These are phyloP conservation scores for Paracoccidioides lutzii DNA, from an alignment of 2,329 filamentous ascomycete genomes.

Conservation along the genomic window DNA sequence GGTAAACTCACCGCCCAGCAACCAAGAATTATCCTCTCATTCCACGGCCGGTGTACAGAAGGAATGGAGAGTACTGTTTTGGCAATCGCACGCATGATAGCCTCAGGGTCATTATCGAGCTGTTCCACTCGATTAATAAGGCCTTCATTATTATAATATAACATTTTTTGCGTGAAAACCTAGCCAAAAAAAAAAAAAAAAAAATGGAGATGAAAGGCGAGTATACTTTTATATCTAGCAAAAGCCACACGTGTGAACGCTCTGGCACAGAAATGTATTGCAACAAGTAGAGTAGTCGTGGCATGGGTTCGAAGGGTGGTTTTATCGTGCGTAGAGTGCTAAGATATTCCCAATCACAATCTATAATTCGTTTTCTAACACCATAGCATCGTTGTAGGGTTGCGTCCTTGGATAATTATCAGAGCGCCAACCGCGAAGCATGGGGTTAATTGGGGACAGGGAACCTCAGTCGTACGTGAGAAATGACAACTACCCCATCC, in stretches of 20 bases:
- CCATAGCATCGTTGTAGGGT: conserved; percentile 74
- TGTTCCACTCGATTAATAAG: conserved; percentile 7
- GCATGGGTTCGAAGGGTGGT: conserved; percentile 58
- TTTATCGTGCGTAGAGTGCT: conserved; percentile 53
- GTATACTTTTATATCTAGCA: conserved; percentile 75
- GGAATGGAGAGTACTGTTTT: conserved; percentile 46
- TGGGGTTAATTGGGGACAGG: background rate
- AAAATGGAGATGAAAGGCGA: background rate
- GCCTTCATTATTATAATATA: background rate
- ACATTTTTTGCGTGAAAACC: no score
- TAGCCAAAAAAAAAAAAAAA: background rate
- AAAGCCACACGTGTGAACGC: conserved; percentile 58
- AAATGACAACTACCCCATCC: conserved; percentile 74
- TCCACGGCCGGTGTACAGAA: conserved; percentile 47
- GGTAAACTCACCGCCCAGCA: conserved; percentile 69
- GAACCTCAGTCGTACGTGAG: conserved; percentile 48
- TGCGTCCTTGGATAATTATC: conserved; percentile 46
- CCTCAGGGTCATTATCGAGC: conserved; percentile 38
- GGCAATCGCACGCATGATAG: conserved; percentile 58
- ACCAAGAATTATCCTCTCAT: conserved; percentile 60
- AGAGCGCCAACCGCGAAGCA: background rate
- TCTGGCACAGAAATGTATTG: conserved; percentile 54
- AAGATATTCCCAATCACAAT: conserved; percentile 66
- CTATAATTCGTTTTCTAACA: conserved; percentile 54
- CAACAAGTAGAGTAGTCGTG: conserved; percentile 61